Base-by-base conservation (phyloP, 108 stramenopile genomes). In the Cyclotella choctawhatcheeana region DNA sequence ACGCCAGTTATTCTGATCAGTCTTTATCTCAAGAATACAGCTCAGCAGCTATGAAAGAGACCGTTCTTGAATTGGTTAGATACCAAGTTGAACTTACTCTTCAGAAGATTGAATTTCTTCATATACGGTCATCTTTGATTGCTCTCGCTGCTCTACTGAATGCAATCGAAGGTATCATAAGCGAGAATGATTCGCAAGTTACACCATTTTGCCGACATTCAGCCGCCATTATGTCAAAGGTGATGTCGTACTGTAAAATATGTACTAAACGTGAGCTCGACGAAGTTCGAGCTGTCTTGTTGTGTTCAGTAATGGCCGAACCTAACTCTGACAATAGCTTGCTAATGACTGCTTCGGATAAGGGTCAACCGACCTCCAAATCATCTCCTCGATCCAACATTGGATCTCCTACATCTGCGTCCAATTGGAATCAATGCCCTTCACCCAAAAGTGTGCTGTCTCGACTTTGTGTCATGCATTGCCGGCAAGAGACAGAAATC, bases 101-200 rank as follows among this genome's bases (percentile, higher is more conserved):
- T 29, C 61, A 64, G 26, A 58, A 64, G 20, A 25, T 43, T 2
- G 30, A 21, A 18, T 64, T 73, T n/a, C 29, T 73, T 44, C 35
- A 53, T 31, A 40, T 33, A 1, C 25, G 53, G 8, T 64, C 51
- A 0, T 73, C 62, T 6, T 29, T 56, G 12, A 32, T 73, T 45
- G 48, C 52, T 32, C n/a, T 60, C 17, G 72, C 72, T 73, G 62
- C 72, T 22, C 14, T 73, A 30, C 31, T 73, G 62, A 73, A 73
- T 33, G 48, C 72, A 1, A 22, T 73, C 21, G 72, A 73, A 64
- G 72, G 52, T 14, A 27, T 64, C 5, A 64, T 64, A 29, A 73
- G 26, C 32, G 56, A 58, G 37, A 58, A 21, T 44, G 43, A 45
- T 8, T 12, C 56, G 4, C 26, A 24, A 13, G 43, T 35, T 8